Evolutionary conservation across 768 basidiomycete species (phyloP).

Genomic region (Phylloporus sp.): DNA sequence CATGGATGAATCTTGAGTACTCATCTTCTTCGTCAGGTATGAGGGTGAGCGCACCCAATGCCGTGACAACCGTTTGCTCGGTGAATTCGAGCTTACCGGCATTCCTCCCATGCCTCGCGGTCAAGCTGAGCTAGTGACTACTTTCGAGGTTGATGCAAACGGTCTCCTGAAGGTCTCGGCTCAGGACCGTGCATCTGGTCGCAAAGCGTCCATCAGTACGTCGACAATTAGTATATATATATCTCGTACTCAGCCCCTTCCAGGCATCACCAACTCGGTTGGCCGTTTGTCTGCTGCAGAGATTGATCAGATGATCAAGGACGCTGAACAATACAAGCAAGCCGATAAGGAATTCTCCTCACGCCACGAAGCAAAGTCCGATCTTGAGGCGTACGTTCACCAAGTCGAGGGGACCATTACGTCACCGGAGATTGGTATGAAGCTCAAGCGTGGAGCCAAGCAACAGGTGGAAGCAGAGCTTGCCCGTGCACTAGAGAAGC

Average conservation of each 20-base stretch:
- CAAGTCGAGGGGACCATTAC: constrained; percentile 96
- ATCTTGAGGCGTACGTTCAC: constrained; percentile 96
- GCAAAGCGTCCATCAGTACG: constrained; percentile 96
- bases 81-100: constrained; percentile 98
- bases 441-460: constrained; percentile 97
- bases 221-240: constrained; percentile 13
- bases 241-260: constrained; percentile 6
- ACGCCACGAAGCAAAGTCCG: constrained; percentile 96
- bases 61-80: constrained; percentile 97
- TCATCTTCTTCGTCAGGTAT: constrained; percentile 47
- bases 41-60: constrained; percentile 99
- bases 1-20: not conserved
- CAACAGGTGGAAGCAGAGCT: constrained; percentile 94
- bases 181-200: constrained; percentile 96
- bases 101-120: constrained; percentile 99
- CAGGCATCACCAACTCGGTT: constrained; percentile 97
- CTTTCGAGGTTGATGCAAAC: constrained; percentile 99
- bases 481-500: constrained; percentile 94
- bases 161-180: constrained; percentile 99
- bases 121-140: constrained; percentile 98
- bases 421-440: constrained; percentile 94
- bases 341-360: constrained; percentile 98
- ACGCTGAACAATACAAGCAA: constrained; percentile 92
- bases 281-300: constrained; percentile 95
- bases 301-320: constrained; percentile 99